A percentile compares a stretch with the other conserved stretches of the same genome.
Evolutionary conservation across 2,329 filamentous ascomycete species (phyloP).

Genomic region (Colletotrichum sp.): DNA sequence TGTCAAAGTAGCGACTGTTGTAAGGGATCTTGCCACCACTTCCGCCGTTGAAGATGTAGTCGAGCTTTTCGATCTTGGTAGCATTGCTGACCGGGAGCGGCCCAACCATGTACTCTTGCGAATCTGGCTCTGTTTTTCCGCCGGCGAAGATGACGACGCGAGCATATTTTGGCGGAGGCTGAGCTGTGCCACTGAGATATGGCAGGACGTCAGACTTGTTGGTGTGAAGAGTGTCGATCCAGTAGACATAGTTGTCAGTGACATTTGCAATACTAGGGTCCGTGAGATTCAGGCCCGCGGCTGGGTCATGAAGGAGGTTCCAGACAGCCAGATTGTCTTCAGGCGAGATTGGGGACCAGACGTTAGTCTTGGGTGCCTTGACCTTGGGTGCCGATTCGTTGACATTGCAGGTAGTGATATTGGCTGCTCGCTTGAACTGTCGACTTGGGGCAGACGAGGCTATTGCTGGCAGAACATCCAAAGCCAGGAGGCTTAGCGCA

Average conservation of each 20-base stretch:
- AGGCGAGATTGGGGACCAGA: constrained; percentile 44
- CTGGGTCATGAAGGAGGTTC: constrained; percentile 44
- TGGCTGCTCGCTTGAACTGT: background rate
- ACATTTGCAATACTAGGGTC: constrained; percentile 36
- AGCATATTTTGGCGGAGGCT: constrained; percentile 45
- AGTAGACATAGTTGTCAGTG: constrained; percentile 51
- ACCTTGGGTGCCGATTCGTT: constrained; percentile 19
- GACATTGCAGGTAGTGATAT: constrained; percentile 12
- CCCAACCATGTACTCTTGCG: constrained; percentile 54
- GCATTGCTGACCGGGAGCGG: constrained; percentile 46
- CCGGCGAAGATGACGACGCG: constrained; percentile 51
- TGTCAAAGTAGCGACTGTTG: constrained; percentile 38
- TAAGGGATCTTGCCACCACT: constrained; percentile 39
- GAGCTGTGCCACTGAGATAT: constrained; percentile 42
- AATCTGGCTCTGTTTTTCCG: constrained; percentile 44
- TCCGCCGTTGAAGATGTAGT: constrained; percentile 49
- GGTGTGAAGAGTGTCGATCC: constrained; percentile 50
- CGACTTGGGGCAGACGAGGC: background rate
- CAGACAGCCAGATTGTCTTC: constrained; percentile 48
- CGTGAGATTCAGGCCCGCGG: constrained; percentile 49
- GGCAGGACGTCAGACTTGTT: constrained; percentile 53
- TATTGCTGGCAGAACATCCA: background rate
- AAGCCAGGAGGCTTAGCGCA: background rate
- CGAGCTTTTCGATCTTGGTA: constrained; percentile 42
- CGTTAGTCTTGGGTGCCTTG: constrained; percentile 43